Evolutionary conservation across 2,329 filamentous ascomycete genomes (phyloP), one percentile per base, ranked within the genome.

Genomic region (Furcasterigmium sp.): DNA sequence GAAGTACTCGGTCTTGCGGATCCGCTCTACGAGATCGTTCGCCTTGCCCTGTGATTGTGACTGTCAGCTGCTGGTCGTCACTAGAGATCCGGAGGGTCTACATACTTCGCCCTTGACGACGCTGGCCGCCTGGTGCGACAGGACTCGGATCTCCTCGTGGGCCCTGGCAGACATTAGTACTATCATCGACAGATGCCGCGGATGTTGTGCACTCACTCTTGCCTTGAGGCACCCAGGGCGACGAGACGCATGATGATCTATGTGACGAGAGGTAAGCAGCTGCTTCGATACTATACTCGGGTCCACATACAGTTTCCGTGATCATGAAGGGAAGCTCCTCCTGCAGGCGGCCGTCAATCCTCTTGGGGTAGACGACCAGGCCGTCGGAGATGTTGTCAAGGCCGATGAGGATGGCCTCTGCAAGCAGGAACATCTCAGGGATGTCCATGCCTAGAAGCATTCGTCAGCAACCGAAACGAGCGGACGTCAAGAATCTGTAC

Each of bases 241-340:
- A 84, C 80, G 44, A 91, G 73, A 52, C 80, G 81, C 87, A 94
- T 90, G 60, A 91, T 87, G 59, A 90, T 82, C 52, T 76, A 17
- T 4, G 15, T 21, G 40, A 47, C 15, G 42, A 43, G n/a, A n/a
- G n/a, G n/a, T n/a, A n/a, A n/a, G n/a, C n/a, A n/a, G n/a, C n/a
- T n/a, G n/a, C n/a, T n/a, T n/a, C n/a, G n/a, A n/a, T n/a, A n/a
- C 14, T 41, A 17, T 23, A 34, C 49, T 47, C 54, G 51, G 57
- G 37, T 40, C 47, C 44, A 36, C 37, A 44, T 20, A 19, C 10
- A 32, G 19, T 23, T 25, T 54, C 59, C 8, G 83, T 90, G 8
- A 82, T 76, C 85, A 91, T 94, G 67, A 95, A 95, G 1, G 91
- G 91, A 13, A 96, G 77, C 65, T 94, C 87, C 48, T 82, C 76